Base-by-base conservation (phyloP, 352 stramenopile species). In the Pythium aquatile region DNA sequence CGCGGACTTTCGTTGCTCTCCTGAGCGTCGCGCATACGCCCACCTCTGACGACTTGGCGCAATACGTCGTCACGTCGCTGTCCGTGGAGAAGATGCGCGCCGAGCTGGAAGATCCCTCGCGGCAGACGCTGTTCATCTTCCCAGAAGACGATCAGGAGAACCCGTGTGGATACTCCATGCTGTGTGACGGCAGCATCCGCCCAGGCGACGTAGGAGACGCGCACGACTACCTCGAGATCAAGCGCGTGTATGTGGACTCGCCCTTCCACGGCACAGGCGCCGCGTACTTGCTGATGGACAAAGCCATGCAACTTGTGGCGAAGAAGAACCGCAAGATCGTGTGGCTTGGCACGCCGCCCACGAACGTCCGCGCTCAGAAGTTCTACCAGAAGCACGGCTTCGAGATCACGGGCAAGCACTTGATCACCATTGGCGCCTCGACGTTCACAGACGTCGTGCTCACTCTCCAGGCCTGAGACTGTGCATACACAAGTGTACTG, bases 331-430 rank as follows among this genome's bases (percentile, higher is more conserved):
- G 61, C 59, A 60, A 55, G 33, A 35, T 66, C 72, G 61, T 69
- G 55, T 78, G 72, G 68, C 64, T 78, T 24, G 65, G 65, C 35
- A 69, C 70, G 6, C 66, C 62, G 57, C 58, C 75, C 13, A 48
- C 73, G 37, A 78, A 73, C 61, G 17, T 66, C 28, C 66, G 63
- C 51, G 72, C 72, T 14, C 72, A 78, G 32, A 60, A 47, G 48
- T 78, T 78, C 46, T 78, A 78, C 68, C 17, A 56, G 54, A 75
- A 75, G 58, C 66, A 69, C 58, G 65, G 68, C 55, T 78, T 78
- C 24, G 55, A 47, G 8, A 54, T 76, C 55, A 69, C 63, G 13
- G 72, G 72, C 26, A 56, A 67, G 55, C 68, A 70, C 39, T 46
- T 56, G 5, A 76, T 70, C 61, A 35, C 55, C 30, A 58, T 74